Conservation (phyloP, 2,329 filamentous ascomycete genomes). For the Fusarium kyushuense region DNA sequence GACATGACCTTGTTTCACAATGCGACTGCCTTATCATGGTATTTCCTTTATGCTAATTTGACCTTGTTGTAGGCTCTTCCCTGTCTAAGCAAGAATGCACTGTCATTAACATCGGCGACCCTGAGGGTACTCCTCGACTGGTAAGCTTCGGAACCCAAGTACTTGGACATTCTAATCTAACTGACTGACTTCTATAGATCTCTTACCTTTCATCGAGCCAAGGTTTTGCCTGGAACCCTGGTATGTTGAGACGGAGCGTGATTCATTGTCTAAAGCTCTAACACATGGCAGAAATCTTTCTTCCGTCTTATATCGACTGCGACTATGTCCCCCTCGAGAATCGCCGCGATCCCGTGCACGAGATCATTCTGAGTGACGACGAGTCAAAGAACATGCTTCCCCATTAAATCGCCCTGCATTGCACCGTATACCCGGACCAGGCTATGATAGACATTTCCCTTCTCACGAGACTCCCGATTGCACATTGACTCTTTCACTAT, state of each 20-base stretch:
- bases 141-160: slow-evolving; percentile 59
- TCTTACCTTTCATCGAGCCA: slow-evolving; percentile 84
- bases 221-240: slow-evolving; percentile 86
- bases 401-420: slow-evolving; percentile 58
- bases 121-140: slow-evolving; percentile 77
- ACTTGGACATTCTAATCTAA: neutral
- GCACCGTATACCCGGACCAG: slow-evolving; percentile 35
- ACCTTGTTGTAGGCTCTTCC: slow-evolving; percentile 69
- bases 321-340: slow-evolving; percentile 81
- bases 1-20: slow-evolving; percentile 17
- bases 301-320: slow-evolving; percentile 81
- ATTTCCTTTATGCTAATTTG: slow-evolving; percentile 47
- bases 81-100: slow-evolving; percentile 81
- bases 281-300: slow-evolving; percentile 75
- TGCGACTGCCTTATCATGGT: slow-evolving; percentile 25
- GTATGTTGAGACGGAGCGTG: slow-evolving; percentile 55
- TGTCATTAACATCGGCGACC: slow-evolving; percentile 82
- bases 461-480: slow-evolving; percentile 47
- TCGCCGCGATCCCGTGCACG: slow-evolving; percentile 80
- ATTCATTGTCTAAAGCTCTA: slow-evolving; percentile 12
- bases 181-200: slow-evolving; percentile 65
- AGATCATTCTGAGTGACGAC: slow-evolving; percentile 82
- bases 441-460: slow-evolving; percentile 46
- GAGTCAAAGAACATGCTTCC: slow-evolving; percentile 77
- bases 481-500: slow-evolving; percentile 28